Base-by-base conservation (phyloP, 352 stramenopile species). In the Phytophthora lateralis region DNA sequence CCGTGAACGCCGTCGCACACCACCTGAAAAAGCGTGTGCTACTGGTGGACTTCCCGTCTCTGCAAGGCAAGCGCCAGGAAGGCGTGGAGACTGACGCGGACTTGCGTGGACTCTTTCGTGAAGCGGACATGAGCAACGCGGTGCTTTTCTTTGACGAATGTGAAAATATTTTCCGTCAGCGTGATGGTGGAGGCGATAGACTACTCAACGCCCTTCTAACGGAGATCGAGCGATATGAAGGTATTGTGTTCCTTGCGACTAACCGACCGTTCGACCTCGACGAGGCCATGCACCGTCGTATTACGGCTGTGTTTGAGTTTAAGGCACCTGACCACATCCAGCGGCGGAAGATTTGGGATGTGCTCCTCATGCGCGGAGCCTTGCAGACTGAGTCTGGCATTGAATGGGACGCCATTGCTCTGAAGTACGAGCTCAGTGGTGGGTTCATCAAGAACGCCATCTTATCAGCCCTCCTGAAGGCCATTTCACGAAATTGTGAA, bases 401-500 rank as follows among this genome's bases (percentile, higher is more conserved):
- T 29, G 87, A 95, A 56, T 95, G 82, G 83, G 85, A 95, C 32
- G 74, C 82, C 14, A 92, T 97, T 38, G 75, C 71, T 11, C 66
- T 95, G 48, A 93, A 96, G 63, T 97, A 96, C 62, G 85, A 97
- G 39, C 78, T 97, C 26, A 94, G 85, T 54, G 89, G 89, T 41
- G 89, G 87, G 3, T 97, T 97, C 65, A 97, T 97, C 72, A 95
- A 97, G 74, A 97, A 97, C 56, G 87, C 89, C 32, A 90, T 97
- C 52, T 61, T 96, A 11, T 93, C 86, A 32, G 84, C 87, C 43
- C 72, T 96, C 32, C 60, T 97, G 15, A 89, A 85, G 38, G 86
- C 88, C 20, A 90, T 94, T 42, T 82, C 78, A 12, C 73, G 85
- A 18, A 61, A 88, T 47, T 54, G 65, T 2, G 75, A 85, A 41